Evolutionary conservation across 495 filamentous ascomycete species (phyloP).

Genomic region (Tuber magnatum): DNA sequence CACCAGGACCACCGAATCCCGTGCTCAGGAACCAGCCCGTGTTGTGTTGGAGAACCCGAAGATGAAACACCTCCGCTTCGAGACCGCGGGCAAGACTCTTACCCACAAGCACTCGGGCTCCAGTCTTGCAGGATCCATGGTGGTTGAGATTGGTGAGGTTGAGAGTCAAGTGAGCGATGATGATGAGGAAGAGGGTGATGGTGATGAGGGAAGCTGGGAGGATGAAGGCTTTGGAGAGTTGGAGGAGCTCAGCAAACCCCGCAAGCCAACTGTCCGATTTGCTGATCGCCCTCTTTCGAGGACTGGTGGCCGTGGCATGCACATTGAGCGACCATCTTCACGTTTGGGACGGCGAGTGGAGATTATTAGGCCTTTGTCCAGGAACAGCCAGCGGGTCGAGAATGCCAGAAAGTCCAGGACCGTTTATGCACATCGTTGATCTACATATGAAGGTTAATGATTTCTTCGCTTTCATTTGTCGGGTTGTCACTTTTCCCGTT

Average conservation of each 20-base stretch:
- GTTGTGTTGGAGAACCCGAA: slow-evolving; percentile 25
- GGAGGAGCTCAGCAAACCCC: slow-evolving; percentile 33
- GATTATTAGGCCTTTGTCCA: slow-evolving; percentile 31
- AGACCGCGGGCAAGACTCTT: slow-evolving; percentile 22
- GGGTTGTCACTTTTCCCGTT: slow-evolving; percentile 11
- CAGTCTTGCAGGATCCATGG: slow-evolving; percentile 38
- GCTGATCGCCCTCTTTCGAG: slow-evolving; percentile 33
- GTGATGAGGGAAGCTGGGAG: slow-evolving; percentile 37
- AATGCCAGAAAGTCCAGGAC: slow-evolving; percentile 21
- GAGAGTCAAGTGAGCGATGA: slow-evolving; percentile 14
- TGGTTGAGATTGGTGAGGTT: slow-evolving; percentile 36
- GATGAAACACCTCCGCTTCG: slow-evolving; percentile 39
- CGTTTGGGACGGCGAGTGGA: slow-evolving; percentile 34
- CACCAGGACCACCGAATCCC: slow-evolving; percentile 21
- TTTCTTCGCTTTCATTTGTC: neutral
- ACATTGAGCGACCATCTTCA: slow-evolving; percentile 36
- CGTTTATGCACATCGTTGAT: slow-evolving; percentile 29
- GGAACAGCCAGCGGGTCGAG: slow-evolving; percentile 34
- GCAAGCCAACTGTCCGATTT: slow-evolving; percentile 37
- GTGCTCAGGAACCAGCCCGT: slow-evolving; percentile 18
- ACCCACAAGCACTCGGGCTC: slow-evolving; percentile 30
- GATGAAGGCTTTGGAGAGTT: slow-evolving; percentile 38
- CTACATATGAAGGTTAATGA: neutral
- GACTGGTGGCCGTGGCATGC: slow-evolving; percentile 26
- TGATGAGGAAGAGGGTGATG: slow-evolving; percentile 16